Evolutionary conservation across 441 rosid genomes (phyloP), one percentile per base, ranked within the genome.

Genomic region (Euphorbia schlechtendalii): DNA sequence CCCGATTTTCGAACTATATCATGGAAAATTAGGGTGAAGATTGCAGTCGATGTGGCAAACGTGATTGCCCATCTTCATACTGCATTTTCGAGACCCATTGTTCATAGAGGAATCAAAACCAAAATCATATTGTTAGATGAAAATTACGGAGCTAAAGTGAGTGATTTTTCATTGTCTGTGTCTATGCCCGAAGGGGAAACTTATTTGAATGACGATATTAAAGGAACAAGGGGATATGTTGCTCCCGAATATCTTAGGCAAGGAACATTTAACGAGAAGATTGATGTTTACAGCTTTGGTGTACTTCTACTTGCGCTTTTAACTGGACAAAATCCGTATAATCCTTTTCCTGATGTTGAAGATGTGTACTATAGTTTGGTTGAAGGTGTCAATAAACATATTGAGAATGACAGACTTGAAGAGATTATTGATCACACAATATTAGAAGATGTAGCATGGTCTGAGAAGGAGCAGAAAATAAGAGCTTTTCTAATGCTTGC

Each of bases 231-330:
- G 3, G 73, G 82, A 3, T 72, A 54, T 17, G 20, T 78, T 5
- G 79, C 73, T 48, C 81, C 72, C 0, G 82, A 76, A 59, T 71
- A 54, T 48, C 6, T 48, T 14, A 46, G 53, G 32, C 56, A 74
- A 1, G 59, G 59, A 59, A 24, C 14, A 9, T 71, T 48, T 25
- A 82, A 68, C 0, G 83, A 81, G 54, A 81, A 74, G 51, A 34
- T n/a, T 18, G 87, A 82, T 74, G 80, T 77, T 56, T 82, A 38
- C 45, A 66, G 72, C 48, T 76, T 84, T 45, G 84, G 85, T 0
- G 74, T 58, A 48, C n/a, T 78, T 20, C 73, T 82, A 38, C 21
- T 75, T 68, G 69, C 59, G 48, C 77, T 84, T 62, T 56, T 82
- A 48, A 69, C 79, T 15, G 76, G 81, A 41, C 28, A 21, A 25